phyloP scores from a whole-genome alignment of 768 basidiomycete species.

The Amanita pallidorosea region DNA sequence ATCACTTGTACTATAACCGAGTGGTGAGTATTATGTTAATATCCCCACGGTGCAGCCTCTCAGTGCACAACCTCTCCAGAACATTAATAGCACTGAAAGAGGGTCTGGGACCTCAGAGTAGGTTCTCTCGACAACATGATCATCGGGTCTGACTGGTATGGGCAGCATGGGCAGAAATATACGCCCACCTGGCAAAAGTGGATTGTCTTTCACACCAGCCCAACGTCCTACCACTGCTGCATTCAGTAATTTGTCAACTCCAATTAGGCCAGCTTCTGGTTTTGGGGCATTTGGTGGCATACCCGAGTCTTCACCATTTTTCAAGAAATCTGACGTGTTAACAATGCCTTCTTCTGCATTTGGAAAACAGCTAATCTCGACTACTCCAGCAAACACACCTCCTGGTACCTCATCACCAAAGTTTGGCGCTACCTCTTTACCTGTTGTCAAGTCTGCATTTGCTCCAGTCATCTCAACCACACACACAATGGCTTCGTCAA shows the following conservation, averaged over 20 bases:
- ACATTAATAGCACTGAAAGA: too few species aligned
- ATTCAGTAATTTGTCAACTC: conserved; percentile 20
- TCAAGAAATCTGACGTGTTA: conserved; percentile 26
- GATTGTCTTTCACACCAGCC: conserved; percentile 54
- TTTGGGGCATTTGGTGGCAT: conserved; percentile 39
- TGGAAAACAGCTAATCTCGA: neutral
- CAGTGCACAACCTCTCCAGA: too few species aligned
- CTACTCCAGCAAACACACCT: conserved; percentile 11
- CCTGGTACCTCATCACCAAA: conserved; percentile 17
- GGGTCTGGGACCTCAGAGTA: too few species aligned
- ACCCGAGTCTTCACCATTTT: conserved; percentile 43
- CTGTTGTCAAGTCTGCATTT: conserved; percentile 25
- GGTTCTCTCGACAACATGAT: too few species aligned
- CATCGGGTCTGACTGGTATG: conserved; percentile 55
- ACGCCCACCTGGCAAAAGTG: conserved; percentile 70
- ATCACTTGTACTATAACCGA: too few species aligned
- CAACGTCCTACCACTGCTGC: conserved; percentile 10
- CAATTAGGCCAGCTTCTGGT: conserved; percentile 28
- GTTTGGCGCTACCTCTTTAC: conserved; percentile 27
- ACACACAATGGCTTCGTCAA: conserved; percentile 16
- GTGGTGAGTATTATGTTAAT: too few species aligned
- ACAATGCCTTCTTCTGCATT: conserved; percentile 29
- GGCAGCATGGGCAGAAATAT: conserved; percentile 69
- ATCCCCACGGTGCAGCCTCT: too few species aligned
- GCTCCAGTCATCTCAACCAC: conserved; percentile 14